Base-by-base conservation (phyloP, 2,329 filamentous ascomycete genomes). In the Ophiostoma sp. region DNA sequence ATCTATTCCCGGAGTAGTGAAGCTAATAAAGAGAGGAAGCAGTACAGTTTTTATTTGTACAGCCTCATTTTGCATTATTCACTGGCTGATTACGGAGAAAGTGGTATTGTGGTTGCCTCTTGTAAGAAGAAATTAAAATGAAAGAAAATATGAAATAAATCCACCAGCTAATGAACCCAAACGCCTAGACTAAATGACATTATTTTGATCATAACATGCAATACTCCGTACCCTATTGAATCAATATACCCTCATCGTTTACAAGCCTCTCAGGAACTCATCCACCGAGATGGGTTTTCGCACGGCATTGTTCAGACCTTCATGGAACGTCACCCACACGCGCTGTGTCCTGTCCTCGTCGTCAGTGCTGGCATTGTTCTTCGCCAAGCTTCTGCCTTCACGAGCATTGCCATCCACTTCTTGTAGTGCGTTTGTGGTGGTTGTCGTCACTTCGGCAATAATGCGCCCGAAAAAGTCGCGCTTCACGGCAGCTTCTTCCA, bases 241-340 rank as follows among this genome's bases (percentile, higher is more conserved):
- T 2, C 12, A 15, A 33, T 33, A 61, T 6, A 15, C 28, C 22
- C 17, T n/a, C 36, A 45, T 42, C 19, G 22, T 11, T 76, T 81
- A 92, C 73, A 94, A 79, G 2, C 88, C 91, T 72, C 85, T 86
- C 85, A 97, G 83, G 78, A 98, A 88, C 81, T 97, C 95, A 75
- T 88, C 87, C 80, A 97, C 81, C 9, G 92, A 92, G 75, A 98
- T 90, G 2, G 94, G 93, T 81, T 97, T 97, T 81, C 92, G 87
- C 75, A 98, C 95, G 12, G 95, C 95, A 85, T 98, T 97, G 72
- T 94, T 96, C 80, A 94, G 90, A 0, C 95, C 95, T 83, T 98
- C 95, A 78, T 97, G 91, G 81, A 91, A 98, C 76, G 90, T 95
- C 57, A 97, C 90, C 94, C 94, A 97, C 3, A 95, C 92, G 77